Evolutionary conservation across 805 yeast genomes (phyloP).

Genomic region (Sporopachydermia lactativora): DNA sequence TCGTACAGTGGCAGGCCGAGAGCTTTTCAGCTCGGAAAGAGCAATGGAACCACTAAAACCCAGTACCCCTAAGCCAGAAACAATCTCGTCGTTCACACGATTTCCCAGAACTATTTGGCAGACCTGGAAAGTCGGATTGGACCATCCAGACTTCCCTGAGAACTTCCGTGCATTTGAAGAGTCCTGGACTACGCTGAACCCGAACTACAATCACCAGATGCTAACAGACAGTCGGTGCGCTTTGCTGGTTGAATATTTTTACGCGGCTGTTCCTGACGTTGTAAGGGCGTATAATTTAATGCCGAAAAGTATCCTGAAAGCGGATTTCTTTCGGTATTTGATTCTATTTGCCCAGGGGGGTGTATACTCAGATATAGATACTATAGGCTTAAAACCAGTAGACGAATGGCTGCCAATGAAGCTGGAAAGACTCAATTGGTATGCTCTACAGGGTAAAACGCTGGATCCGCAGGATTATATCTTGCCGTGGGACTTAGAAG

Average conservation of each 20-base stretch:
- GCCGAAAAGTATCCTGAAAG: conserved; percentile 76
- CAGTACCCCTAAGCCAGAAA: neutral
- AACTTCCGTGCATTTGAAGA: conserved; percentile 34
- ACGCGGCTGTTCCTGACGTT: conserved; percentile 62
- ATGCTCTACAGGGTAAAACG: conserved; percentile 1
- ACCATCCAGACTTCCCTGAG: conserved; percentile 42
- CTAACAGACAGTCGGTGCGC: conserved; percentile 57
- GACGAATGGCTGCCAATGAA: conserved; percentile 53
- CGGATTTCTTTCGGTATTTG: conserved; percentile 87
- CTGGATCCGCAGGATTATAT: conserved; percentile 1
- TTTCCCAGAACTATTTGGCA: conserved; percentile 86
- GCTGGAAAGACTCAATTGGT: neutral
- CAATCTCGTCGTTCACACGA: neutral
- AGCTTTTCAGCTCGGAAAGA: neutral
- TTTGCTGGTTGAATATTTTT: conserved; percentile 40
- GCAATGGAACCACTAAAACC: neutral
- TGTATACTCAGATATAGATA: conserved; percentile 84
- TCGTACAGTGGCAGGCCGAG: neutral
- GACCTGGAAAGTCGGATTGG: conserved; percentile 69
- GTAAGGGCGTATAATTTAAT: conserved; percentile 56
- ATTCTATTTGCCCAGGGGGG: conserved; percentile 88
- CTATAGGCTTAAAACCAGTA: conserved; percentile 58
- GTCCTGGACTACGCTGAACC: conserved; percentile 53
- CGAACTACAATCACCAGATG: conserved; percentile 55
- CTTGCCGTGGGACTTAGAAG: conserved; percentile 4